A percentile compares a stretch with the other conserved stretches of the same genome.
These are phyloP conservation scores for Aegilops umbellulata DNA, from an alignment of 176 grass and related monocot species.

Conservation along the genomic window DNA sequence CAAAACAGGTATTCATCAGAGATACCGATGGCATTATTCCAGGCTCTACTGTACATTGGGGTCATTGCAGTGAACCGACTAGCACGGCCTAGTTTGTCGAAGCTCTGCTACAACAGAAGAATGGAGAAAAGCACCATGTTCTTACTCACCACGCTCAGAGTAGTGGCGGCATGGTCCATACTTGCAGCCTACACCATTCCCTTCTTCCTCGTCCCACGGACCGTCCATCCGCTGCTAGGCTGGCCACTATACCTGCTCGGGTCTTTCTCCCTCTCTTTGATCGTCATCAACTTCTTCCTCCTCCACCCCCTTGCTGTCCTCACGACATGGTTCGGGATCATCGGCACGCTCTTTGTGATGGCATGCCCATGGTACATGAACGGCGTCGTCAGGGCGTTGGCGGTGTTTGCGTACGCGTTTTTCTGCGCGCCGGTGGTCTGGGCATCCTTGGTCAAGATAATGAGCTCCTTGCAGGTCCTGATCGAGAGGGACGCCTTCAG, in stretches of 20 bases:
- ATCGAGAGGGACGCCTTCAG: conserved; percentile 79
- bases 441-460: conserved; percentile 63
- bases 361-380: conserved; percentile 84
- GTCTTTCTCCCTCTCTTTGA: conserved; percentile 53
- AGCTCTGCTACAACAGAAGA: conserved; percentile 81
- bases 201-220: conserved; percentile 82
- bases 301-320: conserved; percentile 52
- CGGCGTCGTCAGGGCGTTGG: conserved; percentile 67
- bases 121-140: conserved; percentile 65
- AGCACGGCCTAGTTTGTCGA: conserved; percentile 67
- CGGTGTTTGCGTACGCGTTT: conserved; percentile 58
- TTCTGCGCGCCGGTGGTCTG: conserved; percentile 71
- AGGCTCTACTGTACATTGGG: conserved; percentile 69
- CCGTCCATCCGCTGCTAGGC: conserved; percentile 72
- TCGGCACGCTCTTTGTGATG: conserved; percentile 70
- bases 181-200: conserved; percentile 72
- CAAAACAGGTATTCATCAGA: conserved; percentile 70
- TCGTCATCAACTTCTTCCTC: conserved; percentile 78
- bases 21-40: conserved; percentile 61
- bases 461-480: conserved; percentile 57
- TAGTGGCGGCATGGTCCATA: conserved; percentile 60
- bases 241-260: conserved; percentile 88
- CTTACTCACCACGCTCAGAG: conserved; percentile 60
- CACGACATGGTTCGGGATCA: conserved; percentile 61
- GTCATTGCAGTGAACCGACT: conserved; percentile 60